Base-by-base conservation (phyloP, 495 filamentous ascomycete species). In the Penicillium bialowiezense region DNA sequence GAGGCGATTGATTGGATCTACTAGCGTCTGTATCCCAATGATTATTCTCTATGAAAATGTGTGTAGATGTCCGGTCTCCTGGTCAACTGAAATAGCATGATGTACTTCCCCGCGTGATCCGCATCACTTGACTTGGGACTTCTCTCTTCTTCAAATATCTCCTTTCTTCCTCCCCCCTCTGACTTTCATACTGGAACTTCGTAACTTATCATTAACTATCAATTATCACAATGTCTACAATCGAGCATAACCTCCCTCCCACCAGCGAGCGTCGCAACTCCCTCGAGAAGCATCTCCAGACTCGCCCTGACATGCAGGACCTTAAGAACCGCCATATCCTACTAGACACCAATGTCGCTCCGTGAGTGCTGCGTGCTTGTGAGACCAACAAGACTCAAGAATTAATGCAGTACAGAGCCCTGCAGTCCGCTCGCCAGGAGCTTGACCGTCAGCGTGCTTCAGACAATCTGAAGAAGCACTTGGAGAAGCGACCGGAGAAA, bases 251-350 rank as follows among this genome's bases (percentile, higher is more conserved):
- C 40, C 59, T 45, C 14, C 72, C 35, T 58, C 72, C 49, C 46
- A 56, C 87, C 44, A 72, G 79, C 51, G 84, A 84, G 55, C 85
- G 91, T 57, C 88, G 88, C 68, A 85, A 95, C 72, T 90, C 87
- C n/a, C 82, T 96, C 24, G 89, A 93, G 70, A 89, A 87, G 58
- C 88, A 91, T 59, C 79, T 95, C 48, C 81, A 85, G 60, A 81
- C 80, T 47, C 86, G 90, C 31, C 90, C 90, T 9, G 87, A 91
- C 17, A 75, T 81, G 34, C 74, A 90, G 60, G 90, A 96, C 50
- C 82, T 96, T 42, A 89, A 87, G 68, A 77, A 88, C 50, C 68
- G 81, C 41, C 81, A 90, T 56, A 90, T 90, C 54, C 65, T 90
- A 35, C 72, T 86, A n/a, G 79, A 88, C 54, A 88, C 81, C 13